Base-by-base conservation (phyloP, 2,329 filamentous ascomycete genomes). In the Fusarium drepaniforme region DNA sequence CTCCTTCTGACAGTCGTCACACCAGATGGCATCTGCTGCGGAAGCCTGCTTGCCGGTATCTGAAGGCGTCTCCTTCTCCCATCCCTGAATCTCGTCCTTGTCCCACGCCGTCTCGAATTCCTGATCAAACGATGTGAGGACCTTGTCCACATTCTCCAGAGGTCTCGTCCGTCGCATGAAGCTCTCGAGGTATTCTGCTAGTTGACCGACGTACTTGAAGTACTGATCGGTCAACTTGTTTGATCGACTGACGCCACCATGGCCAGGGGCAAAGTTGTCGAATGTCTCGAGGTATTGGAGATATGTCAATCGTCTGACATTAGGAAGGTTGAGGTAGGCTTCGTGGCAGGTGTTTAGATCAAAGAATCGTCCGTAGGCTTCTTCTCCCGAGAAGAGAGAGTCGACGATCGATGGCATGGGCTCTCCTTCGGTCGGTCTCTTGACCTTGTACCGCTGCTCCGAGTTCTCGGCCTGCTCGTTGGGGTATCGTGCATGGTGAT, bases 391-490 rank as follows among this genome's bases (percentile, higher is more conserved):
- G 83, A 99, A 99, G 87, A 98, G 93, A 68, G 91, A 91, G 80
- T 98, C 96, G 58, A 98, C 92, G 63, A 96, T 91, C 51, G 90
- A 91, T 5, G 89, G 88, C 66, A 90, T 83, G 1, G 88, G 86
- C 57, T 93, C 90, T 74, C 93, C 92, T 51, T 91, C 91, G 15
- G 88, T 89, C 49, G 88, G 86, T 68, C 89, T 90, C 80, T 91
- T 89, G 56, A 85, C 89, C 82, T 95, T 95, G 86, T 99, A 99
- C 40, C 96, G 94, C 77, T 93, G 91, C 85, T 99, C 97, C 16
- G 98, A 91, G 79, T 98, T 98, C 83, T 99, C 97, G 58, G 97
- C 94, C 35, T 94, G 95, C 82, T 98, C 95, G 84, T 97, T 97
- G 1, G 96, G 96, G 80, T 99, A 98, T 78, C 93, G 91, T 69